A percentile compares a stretch with the other conserved stretches of the same genome.
These are phyloP conservation scores for Apostasia shenzhenica DNA, from an alignment of 106 monocot genomes.

Conservation along the genomic window DNA sequence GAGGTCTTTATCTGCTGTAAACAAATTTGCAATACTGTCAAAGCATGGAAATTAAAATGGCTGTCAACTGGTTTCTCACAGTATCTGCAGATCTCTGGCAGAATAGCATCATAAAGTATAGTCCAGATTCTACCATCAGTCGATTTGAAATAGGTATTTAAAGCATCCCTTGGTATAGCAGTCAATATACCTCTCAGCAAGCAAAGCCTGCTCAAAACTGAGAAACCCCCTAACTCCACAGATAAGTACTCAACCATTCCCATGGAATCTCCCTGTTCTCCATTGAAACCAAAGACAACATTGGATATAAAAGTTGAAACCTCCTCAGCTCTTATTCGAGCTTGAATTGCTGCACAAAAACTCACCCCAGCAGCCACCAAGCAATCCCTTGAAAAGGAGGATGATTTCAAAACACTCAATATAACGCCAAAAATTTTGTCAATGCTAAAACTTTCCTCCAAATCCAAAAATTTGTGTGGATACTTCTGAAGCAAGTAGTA, in stretches of 20 bases:
- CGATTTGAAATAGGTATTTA: conserved; percentile 30
- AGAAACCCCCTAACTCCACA: conserved; percentile 32
- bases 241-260: conserved; percentile 25
- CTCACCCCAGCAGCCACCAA: conserved; percentile 93
- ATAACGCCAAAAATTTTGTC: conserved; percentile 34
- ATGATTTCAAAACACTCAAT: conserved; percentile 57
- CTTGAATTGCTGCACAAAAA: conserved; percentile 84
- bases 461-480: conserved; percentile 42
- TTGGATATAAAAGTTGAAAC: conserved; percentile 47
- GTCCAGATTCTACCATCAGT: conserved; percentile 37
- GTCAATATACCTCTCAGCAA: conserved; percentile 90
- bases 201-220: conserved; percentile 80
- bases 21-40: conserved; percentile 92
- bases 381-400: conserved; percentile 89
- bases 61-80: conserved; percentile 88
- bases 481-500: conserved; percentile 90
- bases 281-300: conserved; percentile 45
- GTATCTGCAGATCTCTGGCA: conserved; percentile 83
- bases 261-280: conserved; percentile 7
- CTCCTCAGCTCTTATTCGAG: conserved; percentile 35
- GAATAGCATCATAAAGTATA: conserved; percentile 71
- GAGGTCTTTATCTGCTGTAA: conserved; percentile 97
- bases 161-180: conserved; percentile 60
- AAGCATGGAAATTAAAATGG: conserved; percentile 99
- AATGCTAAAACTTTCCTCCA: conserved; percentile 24